Evolutionary conservation across 2,329 filamentous ascomycete species (phyloP).

Genomic region (Aspergillus tanneri): DNA sequence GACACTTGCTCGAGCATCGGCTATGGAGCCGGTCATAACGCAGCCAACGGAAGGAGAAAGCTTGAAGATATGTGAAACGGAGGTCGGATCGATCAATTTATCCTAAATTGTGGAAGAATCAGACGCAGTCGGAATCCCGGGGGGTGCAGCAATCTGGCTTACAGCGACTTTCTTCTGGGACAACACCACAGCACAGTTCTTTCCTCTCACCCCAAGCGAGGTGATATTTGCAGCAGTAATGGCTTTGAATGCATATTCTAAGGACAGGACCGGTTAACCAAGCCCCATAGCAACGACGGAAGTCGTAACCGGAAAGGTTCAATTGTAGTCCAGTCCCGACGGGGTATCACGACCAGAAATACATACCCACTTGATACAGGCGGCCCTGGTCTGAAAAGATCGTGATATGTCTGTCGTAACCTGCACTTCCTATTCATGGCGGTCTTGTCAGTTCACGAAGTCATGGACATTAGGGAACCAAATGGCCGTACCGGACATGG

Average conservation of each 20-base stretch:
- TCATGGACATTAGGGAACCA: slow-evolving; percentile 22
- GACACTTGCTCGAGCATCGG: slow-evolving; percentile 90
- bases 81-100: slow-evolving; percentile 96
- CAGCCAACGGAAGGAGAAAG: slow-evolving; percentile 94
- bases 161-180: slow-evolving; percentile 99
- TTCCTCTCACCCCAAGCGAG: slow-evolving; percentile 91
- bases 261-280: slow-evolving; percentile 31
- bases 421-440: slow-evolving; percentile 66
- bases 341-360: not conserved
- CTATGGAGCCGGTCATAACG: slow-evolving; percentile 98
- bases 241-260: slow-evolving; percentile 99
- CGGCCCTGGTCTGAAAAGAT: slow-evolving; percentile 99
- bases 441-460: slow-evolving; percentile 32
- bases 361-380: slow-evolving; percentile 94
- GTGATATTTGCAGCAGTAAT: slow-evolving; percentile 99
- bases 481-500: slow-evolving; percentile 46
- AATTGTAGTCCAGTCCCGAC: not conserved
- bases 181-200: slow-evolving; percentile 93
- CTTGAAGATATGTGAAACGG: slow-evolving; percentile 96
- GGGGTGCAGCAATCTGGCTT: slow-evolving; percentile 46
- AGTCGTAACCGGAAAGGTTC: slow-evolving; percentile 1
- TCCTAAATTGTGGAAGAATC: slow-evolving; percentile 59
- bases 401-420: slow-evolving; percentile 98
- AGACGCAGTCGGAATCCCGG: not conserved
- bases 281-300: slow-evolving; percentile 16